Conservation (phyloP, 139 green algal species). For the Coelastrella sp. region DNA sequence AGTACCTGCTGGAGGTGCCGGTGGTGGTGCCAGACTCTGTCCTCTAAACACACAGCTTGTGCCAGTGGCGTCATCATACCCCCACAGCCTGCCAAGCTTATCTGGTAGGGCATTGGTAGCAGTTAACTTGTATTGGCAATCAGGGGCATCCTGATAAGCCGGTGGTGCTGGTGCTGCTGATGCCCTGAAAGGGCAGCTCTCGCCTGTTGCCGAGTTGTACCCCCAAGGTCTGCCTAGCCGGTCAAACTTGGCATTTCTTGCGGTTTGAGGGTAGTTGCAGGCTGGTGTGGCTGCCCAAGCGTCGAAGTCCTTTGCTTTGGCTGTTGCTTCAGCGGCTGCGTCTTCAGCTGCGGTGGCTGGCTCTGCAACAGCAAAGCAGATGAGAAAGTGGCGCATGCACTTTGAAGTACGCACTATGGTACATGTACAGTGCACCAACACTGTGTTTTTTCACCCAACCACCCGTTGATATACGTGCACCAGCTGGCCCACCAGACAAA, state of each 20-base stretch:
- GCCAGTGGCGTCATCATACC: constrained; percentile 4
- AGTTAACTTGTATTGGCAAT: constrained; percentile 14
- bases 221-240: constrained; percentile 22
- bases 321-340: background rate
- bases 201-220: constrained; percentile 8
- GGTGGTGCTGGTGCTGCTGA: background rate
- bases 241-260: background rate
- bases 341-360: background rate
- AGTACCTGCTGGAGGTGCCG: constrained; percentile 14
- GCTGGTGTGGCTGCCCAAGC: background rate
- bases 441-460: too few species aligned
- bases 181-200: constrained; percentile 18
- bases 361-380: background rate
- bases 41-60: constrained; percentile 10
- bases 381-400: background rate
- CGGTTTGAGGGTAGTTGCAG: background rate
- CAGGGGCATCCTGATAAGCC: background rate
- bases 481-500: too few species aligned
- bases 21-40: background rate
- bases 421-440: background rate
- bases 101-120: constrained; percentile 1
- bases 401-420: too few species aligned
- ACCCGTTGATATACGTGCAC: too few species aligned
- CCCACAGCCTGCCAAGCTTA: constrained; percentile 25
- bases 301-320: background rate